A percentile compares a stretch with the other conserved stretches of the same genome.
Evolutionary conservation across 2,329 filamentous ascomycete genomes (phyloP).

Genomic region (Colletotrichum nymphaeae): DNA sequence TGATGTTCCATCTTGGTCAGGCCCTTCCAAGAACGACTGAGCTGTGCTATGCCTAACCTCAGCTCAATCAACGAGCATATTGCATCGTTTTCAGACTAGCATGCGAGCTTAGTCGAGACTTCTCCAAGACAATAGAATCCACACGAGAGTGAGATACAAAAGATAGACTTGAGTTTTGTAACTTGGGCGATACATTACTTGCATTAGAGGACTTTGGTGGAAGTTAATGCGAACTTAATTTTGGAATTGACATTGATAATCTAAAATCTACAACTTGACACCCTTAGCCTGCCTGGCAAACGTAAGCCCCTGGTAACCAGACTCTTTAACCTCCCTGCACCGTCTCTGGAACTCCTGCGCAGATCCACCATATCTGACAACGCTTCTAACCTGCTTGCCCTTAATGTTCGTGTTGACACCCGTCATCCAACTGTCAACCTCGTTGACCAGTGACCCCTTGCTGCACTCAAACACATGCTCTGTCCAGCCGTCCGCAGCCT

Average conservation of each 20-base stretch:
- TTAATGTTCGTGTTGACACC: constrained; percentile 63
- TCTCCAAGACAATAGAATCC: no score
- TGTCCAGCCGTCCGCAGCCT: constrained; percentile 55
- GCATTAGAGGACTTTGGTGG: no score
- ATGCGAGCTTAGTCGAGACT: no score
- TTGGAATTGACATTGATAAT: neutral
- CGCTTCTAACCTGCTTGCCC: constrained; percentile 56
- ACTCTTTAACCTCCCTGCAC: constrained; percentile 47
- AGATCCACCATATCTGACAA: constrained; percentile 59
- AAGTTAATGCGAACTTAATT: neutral
- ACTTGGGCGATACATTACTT: no score
- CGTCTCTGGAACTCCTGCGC: constrained; percentile 55
- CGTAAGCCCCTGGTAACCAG: constrained; percentile 39
- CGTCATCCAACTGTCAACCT: constrained; percentile 67
- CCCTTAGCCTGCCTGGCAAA: neutral
- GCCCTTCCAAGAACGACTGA: no score
- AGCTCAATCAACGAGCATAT: no score
- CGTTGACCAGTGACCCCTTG: constrained; percentile 55
- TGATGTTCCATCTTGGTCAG: no score
- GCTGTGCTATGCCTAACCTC: no score
- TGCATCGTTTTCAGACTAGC: no score
- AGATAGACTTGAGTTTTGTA: no score
- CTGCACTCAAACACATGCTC: constrained; percentile 60
- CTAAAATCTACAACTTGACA: neutral
- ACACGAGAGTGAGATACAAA: no score